Evolutionary conservation across 2,329 filamentous ascomycete species (phyloP), one percentile per base, ranked within the genome.

Genomic region (Colletotrichum tamarilloi): DNA sequence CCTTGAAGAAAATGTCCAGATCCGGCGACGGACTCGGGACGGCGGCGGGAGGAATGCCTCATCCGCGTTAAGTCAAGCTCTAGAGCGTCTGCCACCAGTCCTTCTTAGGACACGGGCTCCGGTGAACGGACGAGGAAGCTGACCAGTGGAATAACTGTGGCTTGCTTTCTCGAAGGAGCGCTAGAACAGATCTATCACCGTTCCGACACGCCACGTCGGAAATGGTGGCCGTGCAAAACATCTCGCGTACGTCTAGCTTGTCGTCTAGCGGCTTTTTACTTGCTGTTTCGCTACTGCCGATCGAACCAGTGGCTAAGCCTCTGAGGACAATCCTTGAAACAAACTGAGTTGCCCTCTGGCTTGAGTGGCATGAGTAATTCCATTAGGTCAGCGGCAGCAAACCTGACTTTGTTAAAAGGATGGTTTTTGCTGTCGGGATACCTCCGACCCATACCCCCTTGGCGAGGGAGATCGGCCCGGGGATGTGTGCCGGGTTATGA

Each of bases 41-140:
- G 28, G 32, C 53, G 55, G 42, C 67, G 67, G 62, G 62, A 70
- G 26, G 63, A 55, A 65, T 70, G 62, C 68, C 62, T 55, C 42
- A 42, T 70, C 56, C 46, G 62, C 68, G 52, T 55, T 35, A 67
- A 24, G 62, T 24, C 55, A 62, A 22, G 19, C 30, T 32, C 19
- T 22, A 24, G 22, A 65, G 67, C 38, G 62, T 24, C 55, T 55
- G 28, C 5, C 11, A 60, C 62, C 62, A 62, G 62, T 66, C 62
- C 68, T 24, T 11, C 55, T 70, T 56, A 22, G 46, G 68, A 26
- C 55, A 52, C 7, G 53, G 58, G 6, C 28, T 53, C 62, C 55
- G 62, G 42, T 42, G 55, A 32, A 70, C 68, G 24, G 68, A 70
- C 62, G 26, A 56, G 42, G 52, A 38, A 26, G 32, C 55, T 28